A percentile compares a stretch with the other conserved stretches of the same genome.
Evolutionary conservation across 2,329 filamentous ascomycete species (phyloP).

Genomic region (Cordyceps cateniannulata): DNA sequence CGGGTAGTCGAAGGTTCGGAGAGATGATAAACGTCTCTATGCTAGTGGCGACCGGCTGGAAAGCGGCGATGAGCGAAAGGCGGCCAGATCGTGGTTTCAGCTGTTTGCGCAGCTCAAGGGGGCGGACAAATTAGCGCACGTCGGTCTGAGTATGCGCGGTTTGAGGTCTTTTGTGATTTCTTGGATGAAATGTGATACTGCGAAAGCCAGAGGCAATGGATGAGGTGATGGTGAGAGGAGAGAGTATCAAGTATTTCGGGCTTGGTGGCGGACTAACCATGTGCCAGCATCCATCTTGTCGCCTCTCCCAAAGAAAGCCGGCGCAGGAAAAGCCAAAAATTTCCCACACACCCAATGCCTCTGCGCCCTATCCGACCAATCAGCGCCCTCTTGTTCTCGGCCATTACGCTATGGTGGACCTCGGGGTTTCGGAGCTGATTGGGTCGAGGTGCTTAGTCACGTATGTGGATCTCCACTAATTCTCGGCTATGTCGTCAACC

Average conservation of each 20-base stretch:
- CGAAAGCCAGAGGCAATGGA: neutral
- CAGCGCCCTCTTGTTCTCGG: conserved; percentile 18
- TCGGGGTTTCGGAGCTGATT: conserved; percentile 13
- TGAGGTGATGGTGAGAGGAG: neutral
- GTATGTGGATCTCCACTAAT: neutral
- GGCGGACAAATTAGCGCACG: conserved; percentile 2
- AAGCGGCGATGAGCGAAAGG: conserved; percentile 13
- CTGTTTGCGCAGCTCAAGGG: conserved; percentile 10
- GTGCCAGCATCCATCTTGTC: neutral
- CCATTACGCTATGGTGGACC: conserved; percentile 17
- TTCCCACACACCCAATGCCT: neutral
- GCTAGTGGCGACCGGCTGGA: conserved; percentile 3
- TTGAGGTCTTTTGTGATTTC: neutral
- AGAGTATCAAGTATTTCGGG: neutral
- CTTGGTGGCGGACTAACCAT: conserved; percentile 4
- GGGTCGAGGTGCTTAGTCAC: conserved; percentile 4
- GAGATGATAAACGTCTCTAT: conserved; percentile 1
- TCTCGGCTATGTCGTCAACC: conserved; percentile 10
- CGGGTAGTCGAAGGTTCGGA: conserved; percentile 9
- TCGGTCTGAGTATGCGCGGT: neutral
- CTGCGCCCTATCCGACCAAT: conserved; percentile 22
- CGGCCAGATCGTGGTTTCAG: conserved; percentile 7
- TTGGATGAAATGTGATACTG: neutral
- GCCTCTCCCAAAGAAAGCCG: neutral
- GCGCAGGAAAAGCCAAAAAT: conserved; percentile 13